Conservation (phyloP, 225 moss, liverwort and hornwort species). For the Ulota crispa region DNA sequence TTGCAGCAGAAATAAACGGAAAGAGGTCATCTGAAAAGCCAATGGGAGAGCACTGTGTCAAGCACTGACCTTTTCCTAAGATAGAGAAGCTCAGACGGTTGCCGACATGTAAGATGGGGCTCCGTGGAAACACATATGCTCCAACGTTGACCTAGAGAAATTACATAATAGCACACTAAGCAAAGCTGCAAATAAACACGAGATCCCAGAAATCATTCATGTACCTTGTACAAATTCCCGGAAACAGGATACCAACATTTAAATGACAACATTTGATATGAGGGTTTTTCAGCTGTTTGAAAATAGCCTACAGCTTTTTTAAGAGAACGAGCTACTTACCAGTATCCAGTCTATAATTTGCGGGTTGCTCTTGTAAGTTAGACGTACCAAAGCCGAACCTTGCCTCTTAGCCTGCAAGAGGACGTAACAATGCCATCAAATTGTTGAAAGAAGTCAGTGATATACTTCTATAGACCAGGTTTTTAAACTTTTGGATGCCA, state of each 20-base stretch:
- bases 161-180: not conserved
- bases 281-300: not conserved
- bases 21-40: not conserved
- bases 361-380: constrained; percentile 56
- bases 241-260: constrained; percentile 9
- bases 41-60: not conserved
- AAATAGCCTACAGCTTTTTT: not conserved
- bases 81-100: constrained; percentile 73
- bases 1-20: not conserved
- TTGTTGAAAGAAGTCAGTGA: not conserved
- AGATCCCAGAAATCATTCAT: not conserved
- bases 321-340: constrained; percentile 38
- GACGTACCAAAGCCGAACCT: constrained; percentile 86
- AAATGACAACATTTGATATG: not conserved
- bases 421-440: not conserved
- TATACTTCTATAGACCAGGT: not conserved
- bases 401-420: constrained; percentile 72
- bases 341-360: constrained; percentile 78
- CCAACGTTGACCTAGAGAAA: constrained; percentile 74
- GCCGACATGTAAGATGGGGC: constrained; percentile 71
- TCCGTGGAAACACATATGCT: constrained; percentile 80
- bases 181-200: not conserved
- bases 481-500: not conserved
- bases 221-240: not conserved
- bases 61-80: constrained; percentile 70